Percentiles rank a stretch among this genome's conserved stretches.
phyloP scores from a whole-genome alignment of 441 rosid genomes.

The Adansonia gregorii region DNA sequence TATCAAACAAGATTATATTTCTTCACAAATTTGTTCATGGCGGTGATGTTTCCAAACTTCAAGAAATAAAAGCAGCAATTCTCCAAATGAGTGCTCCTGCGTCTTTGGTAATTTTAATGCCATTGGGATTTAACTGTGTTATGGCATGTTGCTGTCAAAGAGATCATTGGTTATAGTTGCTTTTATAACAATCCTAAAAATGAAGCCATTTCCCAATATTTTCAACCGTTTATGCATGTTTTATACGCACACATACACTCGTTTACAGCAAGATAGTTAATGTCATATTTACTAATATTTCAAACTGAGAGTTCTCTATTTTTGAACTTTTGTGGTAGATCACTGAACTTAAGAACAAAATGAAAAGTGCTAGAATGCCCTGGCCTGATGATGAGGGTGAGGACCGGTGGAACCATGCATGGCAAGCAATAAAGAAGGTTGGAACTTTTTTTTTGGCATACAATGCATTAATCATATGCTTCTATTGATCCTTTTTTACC shows the following conservation, averaged over 20 bases:
- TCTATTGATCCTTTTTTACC: not conserved
- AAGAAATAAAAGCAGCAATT: slow-evolving; percentile 59
- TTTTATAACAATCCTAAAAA: slow-evolving; percentile 15
- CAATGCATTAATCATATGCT: slow-evolving; percentile 1
- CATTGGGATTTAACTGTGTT: slow-evolving; percentile 13
- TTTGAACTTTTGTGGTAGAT: slow-evolving; percentile 45
- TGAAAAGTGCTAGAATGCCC: slow-evolving; percentile 63
- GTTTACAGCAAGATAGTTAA: not conserved
- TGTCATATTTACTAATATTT: slow-evolving; percentile 20
- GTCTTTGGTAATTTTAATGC: slow-evolving; percentile 46
- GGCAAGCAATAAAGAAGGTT: slow-evolving; percentile 87
- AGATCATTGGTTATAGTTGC: not conserved
- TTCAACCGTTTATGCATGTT: slow-evolving; percentile 5
- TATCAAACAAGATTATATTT: slow-evolving; percentile 46
- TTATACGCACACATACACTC: not conserved
- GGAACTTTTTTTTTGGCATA: slow-evolving; percentile 9
- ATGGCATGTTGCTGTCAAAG: slow-evolving; percentile 20
- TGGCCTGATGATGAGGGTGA: slow-evolving; percentile 70
- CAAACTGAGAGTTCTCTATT: slow-evolving; percentile 20
- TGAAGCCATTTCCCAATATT: not conserved
- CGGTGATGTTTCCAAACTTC: slow-evolving; percentile 59
- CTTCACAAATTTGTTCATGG: slow-evolving; percentile 44
- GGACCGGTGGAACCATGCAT: slow-evolving; percentile 63
- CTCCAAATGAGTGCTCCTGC: slow-evolving; percentile 52
- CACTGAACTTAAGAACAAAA: slow-evolving; percentile 61